Evolutionary conservation across 1,284 basidiomycete species (phyloP).

Genomic region (Marasmius tenuissimus): DNA sequence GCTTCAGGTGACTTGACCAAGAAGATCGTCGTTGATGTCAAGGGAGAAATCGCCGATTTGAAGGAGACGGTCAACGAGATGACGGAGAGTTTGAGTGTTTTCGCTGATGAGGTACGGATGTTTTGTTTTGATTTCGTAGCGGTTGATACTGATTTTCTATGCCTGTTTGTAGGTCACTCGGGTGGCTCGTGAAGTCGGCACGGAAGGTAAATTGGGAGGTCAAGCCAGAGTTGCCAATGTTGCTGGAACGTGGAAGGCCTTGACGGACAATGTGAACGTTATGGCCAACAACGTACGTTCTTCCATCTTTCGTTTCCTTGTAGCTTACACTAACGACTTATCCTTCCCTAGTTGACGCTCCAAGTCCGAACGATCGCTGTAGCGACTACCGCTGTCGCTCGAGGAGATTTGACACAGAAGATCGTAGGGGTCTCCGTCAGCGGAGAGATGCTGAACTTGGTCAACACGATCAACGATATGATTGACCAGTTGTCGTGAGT

Average conservation of each 20-base stretch:
- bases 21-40: slow-evolving; percentile 87
- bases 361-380: slow-evolving; percentile 96
- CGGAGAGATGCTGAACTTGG: slow-evolving; percentile 93
- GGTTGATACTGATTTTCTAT: too few relatives aligned
- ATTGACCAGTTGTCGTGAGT: slow-evolving; percentile 82
- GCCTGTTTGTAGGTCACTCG: slow-evolving; percentile 57
- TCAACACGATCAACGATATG: slow-evolving; percentile 96
- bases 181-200: slow-evolving; percentile 82
- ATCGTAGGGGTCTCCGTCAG: slow-evolving; percentile 91
- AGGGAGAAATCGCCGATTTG: slow-evolving; percentile 88
- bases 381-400: slow-evolving; percentile 93
- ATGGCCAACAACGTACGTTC: slow-evolving; percentile 78
- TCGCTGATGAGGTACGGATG: slow-evolving; percentile 79
- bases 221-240: slow-evolving; percentile 90
- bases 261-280: slow-evolving; percentile 93
- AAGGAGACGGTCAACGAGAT: slow-evolving; percentile 90
- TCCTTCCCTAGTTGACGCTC: slow-evolving; percentile 84
- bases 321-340: too few relatives aligned
- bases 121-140: too few relatives aligned
- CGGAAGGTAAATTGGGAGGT: slow-evolving; percentile 86
- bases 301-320: background rate
- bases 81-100: slow-evolving; percentile 86
- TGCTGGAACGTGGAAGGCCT: slow-evolving; percentile 96
- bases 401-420: slow-evolving; percentile 93
- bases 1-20: slow-evolving; percentile 88